Evolutionary conservation across 1,284 basidiomycete genomes (phyloP).

Genomic region (Cryptococcus hybrid): DNA sequence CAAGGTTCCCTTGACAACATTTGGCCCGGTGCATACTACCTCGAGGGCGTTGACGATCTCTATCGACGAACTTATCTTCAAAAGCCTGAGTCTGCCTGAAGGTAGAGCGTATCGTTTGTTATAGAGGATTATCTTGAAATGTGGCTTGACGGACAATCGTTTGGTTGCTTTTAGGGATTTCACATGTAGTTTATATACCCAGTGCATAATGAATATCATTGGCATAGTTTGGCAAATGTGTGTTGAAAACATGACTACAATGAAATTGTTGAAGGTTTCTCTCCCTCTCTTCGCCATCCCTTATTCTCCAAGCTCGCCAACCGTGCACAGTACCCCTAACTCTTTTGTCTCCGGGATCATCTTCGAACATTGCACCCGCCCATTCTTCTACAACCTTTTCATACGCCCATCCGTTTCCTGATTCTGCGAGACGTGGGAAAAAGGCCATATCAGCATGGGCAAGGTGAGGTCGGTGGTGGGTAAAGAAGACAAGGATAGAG

Average conservation of each 20-base stretch:
- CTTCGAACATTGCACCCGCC: conserved; percentile 79
- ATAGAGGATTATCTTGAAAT: background rate
- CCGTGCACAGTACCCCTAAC: conserved; percentile 62
- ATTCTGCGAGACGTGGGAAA: conserved; percentile 54
- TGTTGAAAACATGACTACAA: background rate
- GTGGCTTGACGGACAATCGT: background rate
- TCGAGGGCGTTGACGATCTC: conserved; percentile 86
- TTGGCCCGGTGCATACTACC: conserved; percentile 92
- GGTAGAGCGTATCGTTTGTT: background rate
- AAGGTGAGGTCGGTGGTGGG: conserved; percentile 84
- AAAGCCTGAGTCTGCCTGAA: conserved; percentile 18
- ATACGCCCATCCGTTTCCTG: conserved; percentile 60
- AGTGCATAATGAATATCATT: conserved; percentile 2
- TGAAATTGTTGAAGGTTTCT: conserved; percentile 2
- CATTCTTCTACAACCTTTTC: conserved; percentile 67
- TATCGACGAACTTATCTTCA: conserved; percentile 81
- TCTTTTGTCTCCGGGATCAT: conserved; percentile 71
- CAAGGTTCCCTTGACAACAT: conserved; percentile 86
- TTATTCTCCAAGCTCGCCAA: conserved; percentile 40
- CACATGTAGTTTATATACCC: background rate
- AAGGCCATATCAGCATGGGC: conserved; percentile 83
- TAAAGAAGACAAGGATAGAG: conserved; percentile 82
- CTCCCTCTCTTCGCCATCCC: conserved; percentile 17
- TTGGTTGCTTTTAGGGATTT: background rate
- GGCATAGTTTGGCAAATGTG: background rate